phyloP scores from a whole-genome alignment of 2,329 filamentous ascomycete species.

The Sporothrix sp. region DNA sequence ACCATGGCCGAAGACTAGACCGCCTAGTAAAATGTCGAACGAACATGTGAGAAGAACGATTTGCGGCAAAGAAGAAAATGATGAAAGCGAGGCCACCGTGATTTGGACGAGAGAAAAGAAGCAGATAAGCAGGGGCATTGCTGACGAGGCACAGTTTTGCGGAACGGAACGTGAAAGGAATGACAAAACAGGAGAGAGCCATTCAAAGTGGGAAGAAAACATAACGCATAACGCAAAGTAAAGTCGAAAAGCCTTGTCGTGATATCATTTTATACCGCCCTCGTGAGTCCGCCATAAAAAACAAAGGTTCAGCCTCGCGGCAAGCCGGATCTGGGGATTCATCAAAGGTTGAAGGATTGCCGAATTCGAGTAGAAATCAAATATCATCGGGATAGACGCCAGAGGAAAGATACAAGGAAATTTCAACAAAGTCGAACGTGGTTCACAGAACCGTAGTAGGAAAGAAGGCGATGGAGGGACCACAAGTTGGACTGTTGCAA shows the following conservation, averaged over 20 bases:
- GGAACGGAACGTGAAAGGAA: background rate
- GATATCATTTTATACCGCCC: slow-evolving; percentile 30
- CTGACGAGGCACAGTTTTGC: background rate
- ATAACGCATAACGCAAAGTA: slow-evolving; percentile 10
- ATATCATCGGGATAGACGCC: slow-evolving; percentile 15
- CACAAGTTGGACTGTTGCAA: background rate
- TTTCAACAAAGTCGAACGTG: slow-evolving; percentile 7
- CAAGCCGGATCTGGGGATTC: slow-evolving; percentile 50
- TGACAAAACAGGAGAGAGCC: background rate
- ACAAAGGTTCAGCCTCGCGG: slow-evolving; percentile 45
- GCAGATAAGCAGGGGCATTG: background rate
- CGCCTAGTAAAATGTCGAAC: slow-evolving; percentile 10
- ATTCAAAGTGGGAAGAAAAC: background rate
- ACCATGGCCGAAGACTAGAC: background rate
- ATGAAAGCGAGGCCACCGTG: slow-evolving; percentile 1
- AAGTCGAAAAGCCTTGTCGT: slow-evolving; percentile 23
- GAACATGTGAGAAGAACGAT: slow-evolving; percentile 4
- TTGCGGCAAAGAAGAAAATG: slow-evolving; percentile 1
- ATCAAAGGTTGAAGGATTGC: slow-evolving; percentile 35
- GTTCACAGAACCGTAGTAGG: background rate
- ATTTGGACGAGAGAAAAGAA: background rate
- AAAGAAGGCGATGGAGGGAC: slow-evolving; percentile 12
- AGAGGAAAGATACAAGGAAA: slow-evolving; percentile 15
- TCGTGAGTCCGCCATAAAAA: slow-evolving; percentile 35
- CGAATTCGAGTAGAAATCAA: slow-evolving; percentile 41